Evolutionary conservation across 2,329 filamentous ascomycete genomes (phyloP), one percentile per base, ranked within the genome.

Genomic region (Colletotrichum graminicola): DNA sequence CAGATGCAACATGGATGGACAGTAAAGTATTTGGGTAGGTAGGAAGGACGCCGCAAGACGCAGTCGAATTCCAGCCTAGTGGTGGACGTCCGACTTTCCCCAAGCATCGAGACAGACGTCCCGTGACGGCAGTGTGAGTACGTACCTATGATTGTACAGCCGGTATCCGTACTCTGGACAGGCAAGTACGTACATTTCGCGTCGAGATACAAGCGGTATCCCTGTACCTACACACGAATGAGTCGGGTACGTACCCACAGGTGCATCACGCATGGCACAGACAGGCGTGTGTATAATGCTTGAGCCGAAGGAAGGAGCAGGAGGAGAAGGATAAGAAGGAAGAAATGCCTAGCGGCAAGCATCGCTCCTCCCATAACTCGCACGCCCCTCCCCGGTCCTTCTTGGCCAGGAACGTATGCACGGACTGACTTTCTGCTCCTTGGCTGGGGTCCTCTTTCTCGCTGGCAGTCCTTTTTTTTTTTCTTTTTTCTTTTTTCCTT

Each of bases 381-480:
- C 41, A 21, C 49, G 26, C 52, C 52, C 41, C 29, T 8, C 49
- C 49, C 49, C 29, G 0, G 26, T 54, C 51, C 29, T 55, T 55
- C 11, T 32, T 36, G 32, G 26, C 21, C 62, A 70, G 67, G 63
- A 71, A 71, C 63, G 57, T 49, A 71, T 63, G 63, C 56, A 71
- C 63, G 63, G 49, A 71, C 67, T 43, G 55, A 59, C 60, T 45
- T 57, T 10, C 32, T 51, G 41, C 41, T 45, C 5, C 32, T 66
- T 21, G 34, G 5, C 18, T 36, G 32, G 16, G 10, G 16, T 36
- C 43, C 23, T 52, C 23, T 8, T 49, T 57, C 26, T 7, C 41
- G 21, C 10, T 21, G 6, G 6, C 41, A 23, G 39, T 49, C 54
- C 23, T 39, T 57, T 55, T 70, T 63, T 51, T 10, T 10, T 45